A percentile compares a stretch with the other conserved stretches of the same genome.
phyloP scores from a whole-genome alignment of 768 basidiomycete species.

The Boletus tomentosulus region DNA sequence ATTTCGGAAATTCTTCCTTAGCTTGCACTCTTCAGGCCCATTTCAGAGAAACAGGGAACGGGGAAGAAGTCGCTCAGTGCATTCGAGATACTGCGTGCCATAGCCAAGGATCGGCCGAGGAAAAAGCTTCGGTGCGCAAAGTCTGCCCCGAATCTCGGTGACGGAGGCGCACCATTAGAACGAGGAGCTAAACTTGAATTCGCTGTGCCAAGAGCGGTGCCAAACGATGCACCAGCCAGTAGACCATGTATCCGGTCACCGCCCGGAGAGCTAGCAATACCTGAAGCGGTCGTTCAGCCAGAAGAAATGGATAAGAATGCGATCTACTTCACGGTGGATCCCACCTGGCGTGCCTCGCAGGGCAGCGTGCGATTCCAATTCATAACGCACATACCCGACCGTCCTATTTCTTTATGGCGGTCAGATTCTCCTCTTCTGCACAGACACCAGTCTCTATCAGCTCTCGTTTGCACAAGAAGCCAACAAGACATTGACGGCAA shows the following conservation, averaged over 20 bases:
- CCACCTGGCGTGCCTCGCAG: constrained; percentile 18
- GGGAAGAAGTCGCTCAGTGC: constrained; percentile 4
- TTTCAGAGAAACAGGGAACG: constrained; percentile 1
- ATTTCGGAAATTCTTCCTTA: background rate
- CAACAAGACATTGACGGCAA: background rate
- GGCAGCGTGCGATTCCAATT: constrained; percentile 18
- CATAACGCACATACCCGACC: constrained; percentile 24
- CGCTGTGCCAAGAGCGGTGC: background rate
- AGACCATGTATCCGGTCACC: background rate
- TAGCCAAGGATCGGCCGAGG: constrained; percentile 16
- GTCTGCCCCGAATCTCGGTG: constrained; percentile 22
- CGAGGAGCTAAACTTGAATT: background rate
- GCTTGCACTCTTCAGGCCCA: constrained; percentile 8
- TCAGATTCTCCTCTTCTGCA: constrained; percentile 24
- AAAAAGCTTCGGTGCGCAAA: constrained; percentile 20
- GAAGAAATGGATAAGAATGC: constrained; percentile 17
- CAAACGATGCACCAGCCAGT: background rate
- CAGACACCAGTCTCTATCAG: constrained; percentile 20
- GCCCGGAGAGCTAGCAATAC: background rate
- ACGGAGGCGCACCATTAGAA: background rate
- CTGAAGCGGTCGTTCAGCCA: background rate
- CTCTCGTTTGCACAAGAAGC: background rate
- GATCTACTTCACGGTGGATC: constrained; percentile 30
- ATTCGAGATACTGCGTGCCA: constrained; percentile 7
- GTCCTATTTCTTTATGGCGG: constrained; percentile 5